Evolutionary conservation across 306 rosid genomes (phyloP).

Genomic region (Canavalia ensiformis): DNA sequence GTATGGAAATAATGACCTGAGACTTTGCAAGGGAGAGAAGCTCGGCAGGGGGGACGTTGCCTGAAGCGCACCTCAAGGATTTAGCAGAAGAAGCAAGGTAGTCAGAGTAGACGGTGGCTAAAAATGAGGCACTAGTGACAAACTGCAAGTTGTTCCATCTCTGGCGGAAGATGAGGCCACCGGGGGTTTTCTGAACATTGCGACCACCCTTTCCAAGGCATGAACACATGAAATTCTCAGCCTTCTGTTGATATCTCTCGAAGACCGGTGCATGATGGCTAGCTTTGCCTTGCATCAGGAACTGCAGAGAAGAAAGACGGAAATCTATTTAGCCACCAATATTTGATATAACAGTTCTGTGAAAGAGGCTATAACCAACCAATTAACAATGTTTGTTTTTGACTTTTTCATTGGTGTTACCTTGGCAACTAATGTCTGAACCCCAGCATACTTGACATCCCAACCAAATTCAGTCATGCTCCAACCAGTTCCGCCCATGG

Average conservation of each 20-base stretch:
- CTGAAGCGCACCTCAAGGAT: slow-evolving; percentile 69
- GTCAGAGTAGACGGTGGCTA: slow-evolving; percentile 89
- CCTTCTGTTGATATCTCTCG: slow-evolving; percentile 71
- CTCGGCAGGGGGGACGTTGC: slow-evolving; percentile 68
- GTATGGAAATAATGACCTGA: slow-evolving; percentile 64
- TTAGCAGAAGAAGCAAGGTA: slow-evolving; percentile 71
- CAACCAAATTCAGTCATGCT: slow-evolving; percentile 89
- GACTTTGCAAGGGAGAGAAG: slow-evolving; percentile 82
- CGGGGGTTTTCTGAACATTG: slow-evolving; percentile 87
- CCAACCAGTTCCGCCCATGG: slow-evolving; percentile 98
- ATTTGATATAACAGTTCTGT: background rate
- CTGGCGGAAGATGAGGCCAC: slow-evolving; percentile 88
- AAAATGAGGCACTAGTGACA: slow-evolving; percentile 85
- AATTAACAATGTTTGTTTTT: background rate
- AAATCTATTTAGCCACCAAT: slow-evolving; percentile 5
- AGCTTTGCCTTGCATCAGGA: slow-evolving; percentile 89
- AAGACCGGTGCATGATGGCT: slow-evolving; percentile 71
- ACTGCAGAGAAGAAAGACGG: slow-evolving; percentile 55
- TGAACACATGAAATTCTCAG: slow-evolving; percentile 88
- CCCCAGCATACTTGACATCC: slow-evolving; percentile 96
- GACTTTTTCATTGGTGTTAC: slow-evolving; percentile 48
- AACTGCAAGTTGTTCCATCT: slow-evolving; percentile 98
- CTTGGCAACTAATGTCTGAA: slow-evolving; percentile 89
- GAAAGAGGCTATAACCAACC: background rate
- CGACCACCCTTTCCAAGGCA: slow-evolving; percentile 75